Base-by-base conservation (phyloP, 2,329 filamentous ascomycete genomes). In the Arthrobotrys megalospora region DNA sequence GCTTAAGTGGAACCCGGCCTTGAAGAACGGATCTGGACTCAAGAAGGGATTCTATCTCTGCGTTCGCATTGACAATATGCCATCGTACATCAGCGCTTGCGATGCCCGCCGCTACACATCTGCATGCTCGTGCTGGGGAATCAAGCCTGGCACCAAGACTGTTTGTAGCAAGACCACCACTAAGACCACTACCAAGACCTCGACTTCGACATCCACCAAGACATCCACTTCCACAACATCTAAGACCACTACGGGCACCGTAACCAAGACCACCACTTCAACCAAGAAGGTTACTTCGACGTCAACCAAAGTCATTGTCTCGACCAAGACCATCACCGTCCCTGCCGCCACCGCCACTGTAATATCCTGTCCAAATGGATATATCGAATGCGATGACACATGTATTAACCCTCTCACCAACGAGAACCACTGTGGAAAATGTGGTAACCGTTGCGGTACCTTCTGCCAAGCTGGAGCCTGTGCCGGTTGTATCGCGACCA, bases 401-500 rank as follows among this genome's bases (percentile, higher is more conserved):
- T 50, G 58, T 36, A 19, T 55, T 43, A 62, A 64, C 50, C 14
- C 36, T 21, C 38, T 53, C 5, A 69, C 12, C 8, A 69, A 34
- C 41, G 50, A 41, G 1, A 47, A 58, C 48, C 45, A 75, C 70
- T 75, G 70, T 24, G 70, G 70, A 36, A 28, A 6, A n/a, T 66
- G 58, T 32, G 66, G 66, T n/a, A 67, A 62, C 4, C 53, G 11
- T 0, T 77, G 73, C 50, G 62, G 66, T 19, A 77, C 6, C 34
- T 55, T 24, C 21, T 77, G 73, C 32, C 47, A 66, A 47, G 52
- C 34, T 16, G 60, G 73, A 16, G 73, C 73, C 55, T 77, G 73
- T 47, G 65, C 73, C 34, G 66, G 66, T 41, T 77, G 58, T 28
- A 21, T 34, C 19, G 55, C 24, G 14, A 34, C 28, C 5, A 52